A percentile compares a stretch with the other conserved stretches of the same genome.
These are phyloP conservation scores for Sarcodon sp. DNA, from an alignment of 768 basidiomycete species.

Conservation along the genomic window DNA sequence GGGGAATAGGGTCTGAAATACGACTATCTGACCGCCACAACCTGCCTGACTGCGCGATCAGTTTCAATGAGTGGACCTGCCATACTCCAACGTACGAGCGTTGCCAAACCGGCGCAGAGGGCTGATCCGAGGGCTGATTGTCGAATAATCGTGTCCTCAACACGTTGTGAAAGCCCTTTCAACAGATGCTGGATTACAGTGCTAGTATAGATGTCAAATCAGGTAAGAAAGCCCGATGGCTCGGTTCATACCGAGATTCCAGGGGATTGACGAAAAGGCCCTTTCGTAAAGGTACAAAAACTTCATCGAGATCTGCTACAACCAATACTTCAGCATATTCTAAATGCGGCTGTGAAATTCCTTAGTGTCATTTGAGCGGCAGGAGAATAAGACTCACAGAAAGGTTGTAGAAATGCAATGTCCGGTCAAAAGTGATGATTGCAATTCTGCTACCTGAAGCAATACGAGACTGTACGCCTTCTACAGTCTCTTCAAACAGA, in stretches of 20 bases:
- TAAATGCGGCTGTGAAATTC: constrained; percentile 23
- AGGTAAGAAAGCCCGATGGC: background rate
- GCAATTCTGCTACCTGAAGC: constrained; percentile 47
- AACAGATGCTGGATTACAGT: constrained; percentile 55
- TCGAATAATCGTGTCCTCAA: constrained; percentile 30
- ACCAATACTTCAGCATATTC: constrained; percentile 57
- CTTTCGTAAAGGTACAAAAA: constrained; percentile 65
- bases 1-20: constrained; percentile 62
- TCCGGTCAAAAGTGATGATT: constrained; percentile 71
- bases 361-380: background rate
- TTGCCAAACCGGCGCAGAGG: constrained; percentile 59
- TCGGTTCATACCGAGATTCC: constrained; percentile 47
- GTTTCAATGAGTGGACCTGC: constrained; percentile 2
- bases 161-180: constrained; percentile 47
- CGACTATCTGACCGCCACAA: constrained; percentile 64
- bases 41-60: constrained; percentile 30
- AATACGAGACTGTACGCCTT: constrained; percentile 35
- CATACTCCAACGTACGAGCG: constrained; percentile 14
- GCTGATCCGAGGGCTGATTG: constrained; percentile 72
- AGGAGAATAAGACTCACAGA: constrained; percentile 40
- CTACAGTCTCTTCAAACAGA: constrained; percentile 45
- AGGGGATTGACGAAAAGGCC: constrained; percentile 69
- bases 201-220: constrained; percentile 20
- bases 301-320: constrained; percentile 83
- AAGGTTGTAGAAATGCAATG: constrained; percentile 82